Base-by-base conservation (phyloP, 345 rosid species). In the Acer campestre region DNA sequence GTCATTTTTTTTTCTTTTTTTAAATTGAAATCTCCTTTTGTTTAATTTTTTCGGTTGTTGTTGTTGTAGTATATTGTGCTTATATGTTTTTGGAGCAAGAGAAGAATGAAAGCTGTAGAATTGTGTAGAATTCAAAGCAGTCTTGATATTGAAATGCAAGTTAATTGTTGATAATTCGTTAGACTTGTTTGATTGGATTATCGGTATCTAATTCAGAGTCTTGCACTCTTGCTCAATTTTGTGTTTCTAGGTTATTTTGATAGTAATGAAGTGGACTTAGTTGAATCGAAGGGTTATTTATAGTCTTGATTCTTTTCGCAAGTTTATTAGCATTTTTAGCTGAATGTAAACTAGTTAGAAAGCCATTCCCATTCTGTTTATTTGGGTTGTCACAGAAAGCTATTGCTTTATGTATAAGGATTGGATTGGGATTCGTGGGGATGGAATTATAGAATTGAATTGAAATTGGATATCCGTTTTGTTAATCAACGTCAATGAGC, bases 301-400 rank as follows among this genome's bases (percentile, higher is more conserved):
- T 23, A 49, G 72, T 48, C 23, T 23, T 6, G 9, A 20, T 44
- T 68, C 18, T 44, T 20, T 9, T 44, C 12, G 55, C 74, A 6
- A 46, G 14, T 48, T n/a, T 17, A 13, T 22, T 3, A 9, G 27
- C 18, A 53, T 18, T 25, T 69, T 22, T 51, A 69, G 61, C 25
- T 75, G 55, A 79, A 77, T 42, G 46, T 6, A 7, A 84, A 7
- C 25, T 68, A 18, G 75, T 79, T 78, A 76, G 73, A 71, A 73
- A 38, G 20, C 66, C 38, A 68, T 62, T 72, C 62, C 66, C 38
- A 68, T 62, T 72, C 62, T 53, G 44, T 56, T 62, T 9, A 40
- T 55, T 31, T 70, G 61, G 35, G 22, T 58, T 31, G 44, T 9
- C 12, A 20, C 12, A 29, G 44, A 10, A 53, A 68, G 22, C 68